Evolutionary conservation across 148 eudicot species (phyloP), one percentile per base, ranked within the genome.

Genomic region (Cornus controversa): DNA sequence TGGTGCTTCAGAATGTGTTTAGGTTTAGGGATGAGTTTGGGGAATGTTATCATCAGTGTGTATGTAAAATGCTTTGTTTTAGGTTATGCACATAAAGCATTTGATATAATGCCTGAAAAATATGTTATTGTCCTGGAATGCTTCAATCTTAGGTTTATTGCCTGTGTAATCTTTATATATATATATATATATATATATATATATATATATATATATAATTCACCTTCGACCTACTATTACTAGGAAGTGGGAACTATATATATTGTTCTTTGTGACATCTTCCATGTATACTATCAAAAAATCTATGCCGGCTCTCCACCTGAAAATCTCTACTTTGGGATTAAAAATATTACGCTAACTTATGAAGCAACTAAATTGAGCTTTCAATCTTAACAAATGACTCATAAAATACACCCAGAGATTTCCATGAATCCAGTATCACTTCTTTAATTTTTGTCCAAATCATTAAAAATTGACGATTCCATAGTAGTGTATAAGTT

Each of bases 261-360:
- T 82, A n/a, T n/a, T n/a, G n/a, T 86, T 93, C 74, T 77, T 84
- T 18, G 90, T 89, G 69, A 93, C 89, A 80, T 93, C 94, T 82
- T 95, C 97, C 99, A 91, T 95, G 83, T 95, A 95, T 26, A 95
- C 90, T 79, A 88, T 82, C 22, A 96, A 93, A 81, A 90, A 95
- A 45, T 93, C 94, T 23, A 79, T 88, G 36, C 93, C 92, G n/a
- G 71, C 88, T 90, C 75, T 88, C 94, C 68, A 95, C 96, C 80
- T 88, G 97, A 95, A 95, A 73, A 95, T 86, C 86, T 84, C 90
- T 74, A 91, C 87, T 1, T 60, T 80, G 6, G 96, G 94, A 78
- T 89, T 75, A 72, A 95, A 95, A 10, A 87, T n/a, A 90, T 76
- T 80, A 88, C 7, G 97, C 96, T 75, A 95, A 82, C 82, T 91